Evolutionary conservation across 495 filamentous ascomycete genomes (phyloP).

Genomic region (Penicillium waksmanii): DNA sequence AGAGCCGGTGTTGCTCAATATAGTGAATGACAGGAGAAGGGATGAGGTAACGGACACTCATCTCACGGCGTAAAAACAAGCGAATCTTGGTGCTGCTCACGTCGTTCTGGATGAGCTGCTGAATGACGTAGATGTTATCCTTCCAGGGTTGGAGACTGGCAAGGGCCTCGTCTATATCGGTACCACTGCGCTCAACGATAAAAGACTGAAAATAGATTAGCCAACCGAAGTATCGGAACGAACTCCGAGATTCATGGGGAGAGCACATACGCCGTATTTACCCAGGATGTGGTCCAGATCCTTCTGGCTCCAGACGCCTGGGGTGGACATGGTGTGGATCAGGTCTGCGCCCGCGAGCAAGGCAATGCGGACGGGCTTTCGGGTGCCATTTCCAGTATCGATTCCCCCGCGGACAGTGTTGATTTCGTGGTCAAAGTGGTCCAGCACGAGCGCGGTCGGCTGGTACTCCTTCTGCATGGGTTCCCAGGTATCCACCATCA

Average conservation of each 20-base stretch:
- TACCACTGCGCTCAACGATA: constrained; percentile 88
- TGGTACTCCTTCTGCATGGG: constrained; percentile 76
- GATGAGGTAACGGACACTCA: constrained; percentile 73
- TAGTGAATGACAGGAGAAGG: constrained; percentile 73
- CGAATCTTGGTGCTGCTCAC: constrained; percentile 89
- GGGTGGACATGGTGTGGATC: constrained; percentile 82
- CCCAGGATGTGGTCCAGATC: constrained; percentile 90
- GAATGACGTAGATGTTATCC: constrained; percentile 83
- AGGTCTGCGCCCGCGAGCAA: constrained; percentile 83
- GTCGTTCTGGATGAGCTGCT: constrained; percentile 87
- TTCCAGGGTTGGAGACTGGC: constrained; percentile 71
- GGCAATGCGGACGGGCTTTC: constrained; percentile 66
- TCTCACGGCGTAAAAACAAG: constrained; percentile 77
- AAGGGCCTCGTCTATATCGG: constrained; percentile 83
- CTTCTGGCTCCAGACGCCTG: constrained; percentile 75
- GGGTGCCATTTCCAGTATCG: constrained; percentile 62
- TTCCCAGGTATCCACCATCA: constrained; percentile 88
- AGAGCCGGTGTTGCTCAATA: constrained; percentile 74
- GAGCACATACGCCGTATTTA: constrained; percentile 65
- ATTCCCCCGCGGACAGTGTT: constrained; percentile 78
- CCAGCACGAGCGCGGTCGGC: constrained; percentile 84
- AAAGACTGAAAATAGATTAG: constrained; percentile 57
- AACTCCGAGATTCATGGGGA: background rate
- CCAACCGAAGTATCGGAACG: background rate
- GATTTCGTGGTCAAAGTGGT: constrained; percentile 88